A percentile compares a stretch with the other conserved stretches of the same genome.
Conservation (phyloP, 768 basidiomycete species). For the Lyophyllum atratum region DNA sequence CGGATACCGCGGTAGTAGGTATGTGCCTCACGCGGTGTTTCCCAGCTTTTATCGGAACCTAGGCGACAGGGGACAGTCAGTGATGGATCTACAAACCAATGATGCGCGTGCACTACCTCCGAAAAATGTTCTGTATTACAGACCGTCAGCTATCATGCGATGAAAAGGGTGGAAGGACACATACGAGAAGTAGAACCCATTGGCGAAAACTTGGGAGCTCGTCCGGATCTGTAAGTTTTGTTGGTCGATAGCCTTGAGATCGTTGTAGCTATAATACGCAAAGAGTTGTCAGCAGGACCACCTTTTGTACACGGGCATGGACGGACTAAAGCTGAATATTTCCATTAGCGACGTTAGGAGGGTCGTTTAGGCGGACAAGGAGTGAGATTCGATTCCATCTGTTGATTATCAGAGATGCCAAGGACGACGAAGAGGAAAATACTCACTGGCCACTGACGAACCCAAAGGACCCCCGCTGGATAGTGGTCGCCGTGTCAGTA, state of each 20-base stretch:
- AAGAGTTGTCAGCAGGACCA: background rate
- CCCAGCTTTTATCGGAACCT: conserved; percentile 73
- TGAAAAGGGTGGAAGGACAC: conserved; percentile 21
- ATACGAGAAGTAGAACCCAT: conserved; percentile 81
- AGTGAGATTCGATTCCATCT: conserved; percentile 75
- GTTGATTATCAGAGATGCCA: conserved; percentile 3
- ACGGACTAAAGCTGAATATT: conserved; percentile 68
- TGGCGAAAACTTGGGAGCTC: conserved; percentile 48
- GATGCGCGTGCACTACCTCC: conserved; percentile 48
- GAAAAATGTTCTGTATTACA: conserved; percentile 67
- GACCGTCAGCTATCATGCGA: background rate
- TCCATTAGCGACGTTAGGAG: conserved; percentile 68
- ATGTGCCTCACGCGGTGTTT: conserved; percentile 64
- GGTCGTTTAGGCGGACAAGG: conserved; percentile 77
- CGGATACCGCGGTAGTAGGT: conserved; percentile 79
- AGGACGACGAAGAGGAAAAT: conserved; percentile 2
- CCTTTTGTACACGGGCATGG: conserved; percentile 8
- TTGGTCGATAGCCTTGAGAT: conserved; percentile 61
- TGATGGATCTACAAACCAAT: conserved; percentile 7
- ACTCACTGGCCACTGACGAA: conserved; percentile 67
- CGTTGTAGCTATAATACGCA: conserved; percentile 60
- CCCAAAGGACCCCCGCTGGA: conserved; percentile 65
- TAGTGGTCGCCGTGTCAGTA: conserved; percentile 71
- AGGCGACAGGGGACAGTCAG: conserved; percentile 2
- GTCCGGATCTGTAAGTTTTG: conserved; percentile 64